Evolutionary conservation across 768 basidiomycete genomes (phyloP), one percentile per base, ranked within the genome.

Genomic region (Leccinellum rugosiceps): DNA sequence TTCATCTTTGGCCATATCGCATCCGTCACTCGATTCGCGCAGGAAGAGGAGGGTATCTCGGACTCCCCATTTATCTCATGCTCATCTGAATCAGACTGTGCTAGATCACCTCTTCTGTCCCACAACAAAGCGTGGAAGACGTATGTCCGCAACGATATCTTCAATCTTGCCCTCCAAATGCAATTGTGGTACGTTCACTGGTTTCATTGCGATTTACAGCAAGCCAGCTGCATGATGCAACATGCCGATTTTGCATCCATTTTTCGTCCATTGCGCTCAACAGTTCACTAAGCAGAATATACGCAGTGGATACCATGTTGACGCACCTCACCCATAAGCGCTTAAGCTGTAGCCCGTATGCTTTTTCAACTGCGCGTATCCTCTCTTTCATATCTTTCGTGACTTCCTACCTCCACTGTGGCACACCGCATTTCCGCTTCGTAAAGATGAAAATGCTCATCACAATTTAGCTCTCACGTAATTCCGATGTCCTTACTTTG

Each of bases 201-300:
- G 11, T 35, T 65, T 63, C 54, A 55, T 65, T 47, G 61, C 52
- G 4, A 66, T 63, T 19, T 79, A 80, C 61, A 88, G 81, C 59
- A 86, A 70, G 5, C 85, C 90, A 51, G 90, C 84, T 56, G n/a
- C n/a, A n/a, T 87, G 84, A 55, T 94, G 90, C 55, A 97, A 72
- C 83, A 98, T 89, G 68, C 97, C 95, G 55, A 98, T 92, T 76
- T 97, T 5, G 88, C 89, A 64, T 97, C 93, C 57, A 88, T 94
- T 69, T 93, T 94, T 65, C 83, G 75, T 61, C 95, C 93, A 58
- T 90, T 87, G 60, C 84, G 84, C 63, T 89, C 85, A 51, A 91
- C 79, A 26, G 4, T 25, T 48, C 32, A 23, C n/a, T 63, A n/a
- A 61, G 57, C 38, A 48, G 11, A 43, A 50, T 14, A 14, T 26